Conservation (phyloP, 2,329 filamentous ascomycete genomes). For the Penicillium expansum region DNA sequence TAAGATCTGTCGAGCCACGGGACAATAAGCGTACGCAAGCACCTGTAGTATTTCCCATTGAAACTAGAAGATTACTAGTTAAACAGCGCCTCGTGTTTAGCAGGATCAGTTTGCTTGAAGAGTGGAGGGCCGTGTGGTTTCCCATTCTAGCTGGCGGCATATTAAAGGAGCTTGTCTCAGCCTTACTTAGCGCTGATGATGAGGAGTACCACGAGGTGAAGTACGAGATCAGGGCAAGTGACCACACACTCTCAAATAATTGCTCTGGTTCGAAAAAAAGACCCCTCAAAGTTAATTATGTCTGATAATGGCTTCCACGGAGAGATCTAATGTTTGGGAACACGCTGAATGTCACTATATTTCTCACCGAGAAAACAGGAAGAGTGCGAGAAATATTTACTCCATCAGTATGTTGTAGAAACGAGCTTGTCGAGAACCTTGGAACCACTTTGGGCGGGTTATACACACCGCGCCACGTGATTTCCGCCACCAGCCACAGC, state of each 20-base stretch:
- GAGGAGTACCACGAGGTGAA: constrained; percentile 6
- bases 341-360: neutral
- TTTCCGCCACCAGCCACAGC: constrained; percentile 31
- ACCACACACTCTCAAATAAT: constrained; percentile 15
- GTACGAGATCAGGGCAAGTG: constrained; percentile 17
- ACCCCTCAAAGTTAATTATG: constrained; percentile 21
- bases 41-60: no score
- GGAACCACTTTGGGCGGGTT: no score
- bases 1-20: no score
- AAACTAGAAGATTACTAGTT: no score
- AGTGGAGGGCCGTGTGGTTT: neutral
- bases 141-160: neutral
- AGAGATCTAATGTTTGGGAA: neutral
- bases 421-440: neutral
- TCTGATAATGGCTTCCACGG: neutral
- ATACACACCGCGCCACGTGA: constrained; percentile 22
- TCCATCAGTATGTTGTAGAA: neutral
- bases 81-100: neutral
- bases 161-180: no score
- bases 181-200: neutral
- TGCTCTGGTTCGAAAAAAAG: constrained; percentile 18
- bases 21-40: no score
- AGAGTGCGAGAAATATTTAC: neutral
- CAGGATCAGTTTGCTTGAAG: neutral
- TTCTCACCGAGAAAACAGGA: neutral